A percentile compares a stretch with the other conserved stretches of the same genome.
Evolutionary conservation across 2,329 filamentous ascomycete genomes (phyloP).

Genomic region (Colletotrichum spinosum): DNA sequence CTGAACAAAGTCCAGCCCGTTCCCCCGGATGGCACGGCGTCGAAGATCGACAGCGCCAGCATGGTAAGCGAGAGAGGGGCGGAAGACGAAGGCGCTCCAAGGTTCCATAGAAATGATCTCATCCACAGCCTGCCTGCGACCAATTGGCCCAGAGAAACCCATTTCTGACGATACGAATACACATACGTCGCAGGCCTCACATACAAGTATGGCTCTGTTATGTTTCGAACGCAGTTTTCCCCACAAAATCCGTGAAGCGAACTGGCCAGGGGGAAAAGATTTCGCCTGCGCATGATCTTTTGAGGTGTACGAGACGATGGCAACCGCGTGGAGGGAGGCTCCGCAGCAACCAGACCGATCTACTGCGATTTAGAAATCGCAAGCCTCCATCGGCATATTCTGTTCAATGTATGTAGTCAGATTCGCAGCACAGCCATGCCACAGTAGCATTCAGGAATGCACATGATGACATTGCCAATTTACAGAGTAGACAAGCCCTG

Average conservation of each 20-base stretch:
- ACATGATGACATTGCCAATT: conserved; percentile 10
- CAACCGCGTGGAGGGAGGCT: not conserved
- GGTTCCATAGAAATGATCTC: conserved; percentile 36
- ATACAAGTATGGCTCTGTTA: conserved; percentile 1
- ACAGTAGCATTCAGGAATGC: not conserved
- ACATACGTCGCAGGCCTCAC: not conserved
- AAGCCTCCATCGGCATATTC: not conserved
- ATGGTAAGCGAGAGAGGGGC: conserved; percentile 5
- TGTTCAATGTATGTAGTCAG: conserved; percentile 12
- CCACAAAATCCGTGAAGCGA: conserved; percentile 16
- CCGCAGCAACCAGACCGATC: not conserved
- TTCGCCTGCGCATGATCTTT: too few species aligned
- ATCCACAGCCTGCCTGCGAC: conserved; percentile 6
- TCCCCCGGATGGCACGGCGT: conserved; percentile 31
- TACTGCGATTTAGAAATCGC: not conserved
- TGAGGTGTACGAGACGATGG: conserved; percentile 1
- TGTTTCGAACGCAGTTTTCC: conserved; percentile 26
- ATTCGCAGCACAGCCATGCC: not conserved
- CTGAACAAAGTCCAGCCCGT: conserved; percentile 12
- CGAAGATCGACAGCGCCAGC: conserved; percentile 28
- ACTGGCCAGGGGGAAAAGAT: not conserved
- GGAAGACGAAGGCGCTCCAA: conserved; percentile 11
- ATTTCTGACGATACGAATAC: not conserved
- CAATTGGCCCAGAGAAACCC: conserved; percentile 6
- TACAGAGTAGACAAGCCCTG: not conserved